phyloP scores from a whole-genome alignment of 345 rosid species.

The Syzygium aromaticum region DNA sequence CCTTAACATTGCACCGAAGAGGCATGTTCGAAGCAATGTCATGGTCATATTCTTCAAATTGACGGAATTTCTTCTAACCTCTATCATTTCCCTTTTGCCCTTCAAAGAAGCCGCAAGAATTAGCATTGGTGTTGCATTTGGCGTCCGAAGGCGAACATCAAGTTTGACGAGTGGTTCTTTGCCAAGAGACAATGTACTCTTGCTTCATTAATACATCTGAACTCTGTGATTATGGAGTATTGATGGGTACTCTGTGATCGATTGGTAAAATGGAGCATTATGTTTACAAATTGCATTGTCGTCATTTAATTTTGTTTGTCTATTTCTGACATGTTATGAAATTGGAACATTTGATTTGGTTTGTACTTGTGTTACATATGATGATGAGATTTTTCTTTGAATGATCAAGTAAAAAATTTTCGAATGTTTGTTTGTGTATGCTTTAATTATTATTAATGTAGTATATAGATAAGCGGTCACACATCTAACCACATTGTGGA shows the following conservation, averaged over 20 bases:
- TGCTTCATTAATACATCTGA: neutral
- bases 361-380: too few relatives aligned
- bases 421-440: neutral
- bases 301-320: too few relatives aligned
- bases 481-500: neutral
- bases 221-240: neutral
- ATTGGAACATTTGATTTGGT: too few relatives aligned
- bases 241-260: neutral
- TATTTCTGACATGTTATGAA: too few relatives aligned
- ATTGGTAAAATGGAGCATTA: too few relatives aligned
- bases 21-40: neutral
- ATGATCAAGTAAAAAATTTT: neutral
- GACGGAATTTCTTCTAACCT: neutral
- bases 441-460: neutral
- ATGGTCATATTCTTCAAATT: neutral
- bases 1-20: neutral
- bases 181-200: neutral
- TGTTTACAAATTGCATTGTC: too few relatives aligned
- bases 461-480: neutral
- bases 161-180: neutral
- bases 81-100: neutral
- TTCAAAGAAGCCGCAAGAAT: neutral
- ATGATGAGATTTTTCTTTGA: neutral
- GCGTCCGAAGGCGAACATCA: neutral
- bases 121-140: neutral